Evolutionary conservation across 2,329 filamentous ascomycete genomes (phyloP).

Genomic region (Dactylellina parvicollis): DNA sequence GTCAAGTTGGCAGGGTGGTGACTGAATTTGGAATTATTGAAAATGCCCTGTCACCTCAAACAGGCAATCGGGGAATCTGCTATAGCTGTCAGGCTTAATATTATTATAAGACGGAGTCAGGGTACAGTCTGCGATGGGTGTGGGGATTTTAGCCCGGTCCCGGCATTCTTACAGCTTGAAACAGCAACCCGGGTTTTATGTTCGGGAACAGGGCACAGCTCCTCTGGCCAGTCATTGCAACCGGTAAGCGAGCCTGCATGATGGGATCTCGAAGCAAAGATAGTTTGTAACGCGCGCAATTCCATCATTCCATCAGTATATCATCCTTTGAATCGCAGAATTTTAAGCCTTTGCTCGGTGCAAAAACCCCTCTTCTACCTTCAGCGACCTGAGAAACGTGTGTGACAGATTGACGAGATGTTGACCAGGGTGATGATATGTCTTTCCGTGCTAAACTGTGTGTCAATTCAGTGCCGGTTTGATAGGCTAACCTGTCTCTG

Average conservation of each 20-base stretch:
- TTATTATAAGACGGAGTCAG: slow-evolving; percentile 30
- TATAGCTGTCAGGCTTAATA: slow-evolving; percentile 54
- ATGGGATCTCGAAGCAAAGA: slow-evolving; percentile 38
- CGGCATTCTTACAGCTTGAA: slow-evolving; percentile 40
- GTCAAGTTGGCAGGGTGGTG: slow-evolving; percentile 43
- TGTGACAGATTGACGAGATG: slow-evolving; percentile 44
- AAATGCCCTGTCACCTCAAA: slow-evolving; percentile 44
- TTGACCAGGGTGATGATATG: slow-evolving; percentile 35
- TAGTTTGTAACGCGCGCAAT: slow-evolving; percentile 9
- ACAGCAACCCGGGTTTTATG: slow-evolving; percentile 41
- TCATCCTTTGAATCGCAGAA: slow-evolving; percentile 7
- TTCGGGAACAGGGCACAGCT: slow-evolving; percentile 37
- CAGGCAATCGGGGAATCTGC: slow-evolving; percentile 49
- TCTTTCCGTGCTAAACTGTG: slow-evolving; percentile 49
- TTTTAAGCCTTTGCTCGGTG: background rate
- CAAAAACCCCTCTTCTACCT: background rate
- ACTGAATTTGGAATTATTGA: slow-evolving; percentile 52
- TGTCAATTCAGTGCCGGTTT: slow-evolving; percentile 44
- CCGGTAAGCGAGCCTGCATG: slow-evolving; percentile 52
- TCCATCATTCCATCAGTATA: slow-evolving; percentile 18
- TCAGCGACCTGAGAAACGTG: slow-evolving; percentile 19
- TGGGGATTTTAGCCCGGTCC: slow-evolving; percentile 46
- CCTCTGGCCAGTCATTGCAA: slow-evolving; percentile 46
- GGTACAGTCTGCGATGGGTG: slow-evolving; percentile 30
- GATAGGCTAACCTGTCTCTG: slow-evolving; percentile 38